These are phyloP conservation scores for Teunomyces barrocoloradensis DNA, from an alignment of 805 yeast species.

Conservation along the genomic window DNA sequence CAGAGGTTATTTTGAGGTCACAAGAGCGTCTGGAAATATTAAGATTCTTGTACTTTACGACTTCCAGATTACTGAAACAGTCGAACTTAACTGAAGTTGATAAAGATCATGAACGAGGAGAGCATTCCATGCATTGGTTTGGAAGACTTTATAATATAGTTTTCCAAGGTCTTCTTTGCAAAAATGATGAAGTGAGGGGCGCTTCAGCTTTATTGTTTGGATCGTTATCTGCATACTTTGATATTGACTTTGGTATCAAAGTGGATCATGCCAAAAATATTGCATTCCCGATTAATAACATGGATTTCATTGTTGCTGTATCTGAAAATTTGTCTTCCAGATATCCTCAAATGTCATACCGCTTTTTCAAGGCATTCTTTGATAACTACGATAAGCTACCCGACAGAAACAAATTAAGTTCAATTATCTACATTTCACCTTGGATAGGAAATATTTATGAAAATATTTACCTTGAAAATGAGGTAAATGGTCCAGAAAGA, in stretches of 20 bases:
- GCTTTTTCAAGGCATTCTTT: conserved; percentile 54
- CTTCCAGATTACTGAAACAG: conserved; percentile 48
- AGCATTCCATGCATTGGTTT: conserved; percentile 38
- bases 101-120: conserved; percentile 15
- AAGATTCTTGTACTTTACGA: conserved; percentile 65
- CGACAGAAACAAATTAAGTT: conserved; percentile 34
- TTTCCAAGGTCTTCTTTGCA: conserved; percentile 65
- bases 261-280: conserved; percentile 56
- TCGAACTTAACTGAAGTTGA: conserved; percentile 18
- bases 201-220: conserved; percentile 64
- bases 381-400: conserved; percentile 41
- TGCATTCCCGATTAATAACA: conserved; percentile 66
- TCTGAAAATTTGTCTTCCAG: conserved; percentile 55
- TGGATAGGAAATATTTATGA: conserved; percentile 71
- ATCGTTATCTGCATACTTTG: conserved; percentile 57
- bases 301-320: conserved; percentile 56
- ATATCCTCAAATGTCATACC: conserved; percentile 59
- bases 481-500: conserved; percentile 57
- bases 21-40: conserved; percentile 56
- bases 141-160: conserved; percentile 64
- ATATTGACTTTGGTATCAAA: conserved; percentile 57
- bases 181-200: conserved; percentile 55
- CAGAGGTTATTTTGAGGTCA: conserved; percentile 30
- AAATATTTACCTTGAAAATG: conserved; percentile 53
- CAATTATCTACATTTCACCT: conserved; percentile 57